Conservation (phyloP, 352 stramenopile genomes). For the Globisporangium nodosum region DNA sequence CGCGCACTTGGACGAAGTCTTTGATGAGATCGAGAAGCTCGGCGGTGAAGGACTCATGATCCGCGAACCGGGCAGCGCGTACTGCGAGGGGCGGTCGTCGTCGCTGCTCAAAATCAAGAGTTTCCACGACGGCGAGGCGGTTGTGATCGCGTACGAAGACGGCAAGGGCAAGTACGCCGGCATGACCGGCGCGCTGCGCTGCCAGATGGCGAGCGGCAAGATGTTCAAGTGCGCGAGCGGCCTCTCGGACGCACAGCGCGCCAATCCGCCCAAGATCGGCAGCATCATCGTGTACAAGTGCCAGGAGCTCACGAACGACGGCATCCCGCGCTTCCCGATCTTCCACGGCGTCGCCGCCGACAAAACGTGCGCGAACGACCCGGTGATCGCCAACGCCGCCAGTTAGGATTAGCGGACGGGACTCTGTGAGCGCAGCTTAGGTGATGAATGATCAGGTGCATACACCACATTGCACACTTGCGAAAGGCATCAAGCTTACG, state of each 20-base stretch:
- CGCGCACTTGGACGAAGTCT: constrained; percentile 41
- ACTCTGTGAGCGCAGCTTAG: no score
- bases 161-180: constrained; percentile 66
- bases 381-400: constrained; percentile 35
- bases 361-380: constrained; percentile 42
- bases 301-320: constrained; percentile 65
- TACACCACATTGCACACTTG: not conserved
- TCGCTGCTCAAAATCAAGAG: constrained; percentile 78
- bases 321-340: constrained; percentile 67
- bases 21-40: constrained; percentile 49
- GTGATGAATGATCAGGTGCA: not conserved
- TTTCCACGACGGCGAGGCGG: constrained; percentile 65
- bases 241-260: constrained; percentile 50
- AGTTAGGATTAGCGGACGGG: constrained; percentile 4
- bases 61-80: constrained; percentile 46
- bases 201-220: constrained; percentile 57
- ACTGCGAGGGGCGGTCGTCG: constrained; percentile 36
- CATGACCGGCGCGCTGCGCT: constrained; percentile 50
- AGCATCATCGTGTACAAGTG: constrained; percentile 80
- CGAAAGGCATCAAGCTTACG: not conserved
- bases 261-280: constrained; percentile 36
- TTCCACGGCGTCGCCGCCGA: constrained; percentile 57
- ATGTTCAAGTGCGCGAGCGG: constrained; percentile 71
- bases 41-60: constrained; percentile 74
- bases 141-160: constrained; percentile 56